phyloP scores from a whole-genome alignment of 129 eudicot species.

The sunflower (Helianthus annuus) region HanXRQr2.0-SUNRISE NC_035448.2:176075957-176076456 shows the following conservation, averaged over 20 bases:
- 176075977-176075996: no score
- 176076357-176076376: no score
- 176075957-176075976: no score
- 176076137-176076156: slow-evolving; percentile 82
- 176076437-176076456: no score
- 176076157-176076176: slow-evolving; percentile 75
- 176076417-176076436: no score
- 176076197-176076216: slow-evolving; percentile 78
- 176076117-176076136: slow-evolving; percentile 72
- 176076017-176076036: background rate
- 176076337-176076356: no score
- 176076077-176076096: slow-evolving; percentile 83
- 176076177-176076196: slow-evolving; percentile 94
- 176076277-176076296: background rate
- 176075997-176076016: no score
- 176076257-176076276: slow-evolving; percentile 77
- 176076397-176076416: no score
- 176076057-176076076: slow-evolving; percentile 90
- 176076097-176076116: slow-evolving; percentile 94
- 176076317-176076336: no score
- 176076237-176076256: slow-evolving; percentile 84
- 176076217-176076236: slow-evolving; percentile 85
- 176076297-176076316: no score
- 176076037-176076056: slow-evolving; percentile 98
- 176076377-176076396: no score